Evolutionary conservation across 805 yeast genomes (phyloP), one percentile per base, ranked within the genome.

Genomic region (Sungouiella blattae): DNA sequence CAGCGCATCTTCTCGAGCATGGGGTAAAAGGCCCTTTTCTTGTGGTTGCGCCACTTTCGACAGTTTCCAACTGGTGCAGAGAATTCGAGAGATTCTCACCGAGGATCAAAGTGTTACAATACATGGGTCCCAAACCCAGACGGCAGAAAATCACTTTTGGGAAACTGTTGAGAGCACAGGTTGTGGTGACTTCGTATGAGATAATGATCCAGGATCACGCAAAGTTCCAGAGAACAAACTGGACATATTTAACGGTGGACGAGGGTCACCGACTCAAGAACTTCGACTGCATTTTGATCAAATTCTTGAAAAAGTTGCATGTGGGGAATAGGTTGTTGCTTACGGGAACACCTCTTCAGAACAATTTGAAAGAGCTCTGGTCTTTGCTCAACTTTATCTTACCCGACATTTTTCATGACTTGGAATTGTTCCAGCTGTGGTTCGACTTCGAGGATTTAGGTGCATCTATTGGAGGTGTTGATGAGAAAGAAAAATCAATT

Each of bases 281-380:
- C 55, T 73, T 80, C 44, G 78, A 89, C 48, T 86, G 95, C 58
- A 66, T 78, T 46, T 67, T 91, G 41, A 81, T 91, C 33, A 72
- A 72, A 35, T 80, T 80, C 41, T 69, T 91, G 46, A 89, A 87
- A 50, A 72, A 71, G 43, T 69, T 87, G 25, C 65, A 73, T 11
- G 80, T 83, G 1, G 68, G 77, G 1, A 91, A 91, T 53, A 67
- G 96, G 42, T 64, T 91, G 30, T 64, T 91, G 18, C 63, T 91
- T 11, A 91, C 98, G 0, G 98, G 98, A n/a, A 91, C 98, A 0
- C 98, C 98, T 0, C 66, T 91, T 34, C 98, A 91, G 57, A 91
- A 91, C 56, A 91, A 89, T 52, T 64, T 91, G 38, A 75, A 83
- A 35, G 98, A 93, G 60, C 63, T 93, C 25, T 91, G 98, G 98